A percentile compares a stretch with the other conserved stretches of the same genome.
Evolutionary conservation across 2,329 filamentous ascomycete genomes (phyloP).

Genomic region (Raffaelea albimanens): DNA sequence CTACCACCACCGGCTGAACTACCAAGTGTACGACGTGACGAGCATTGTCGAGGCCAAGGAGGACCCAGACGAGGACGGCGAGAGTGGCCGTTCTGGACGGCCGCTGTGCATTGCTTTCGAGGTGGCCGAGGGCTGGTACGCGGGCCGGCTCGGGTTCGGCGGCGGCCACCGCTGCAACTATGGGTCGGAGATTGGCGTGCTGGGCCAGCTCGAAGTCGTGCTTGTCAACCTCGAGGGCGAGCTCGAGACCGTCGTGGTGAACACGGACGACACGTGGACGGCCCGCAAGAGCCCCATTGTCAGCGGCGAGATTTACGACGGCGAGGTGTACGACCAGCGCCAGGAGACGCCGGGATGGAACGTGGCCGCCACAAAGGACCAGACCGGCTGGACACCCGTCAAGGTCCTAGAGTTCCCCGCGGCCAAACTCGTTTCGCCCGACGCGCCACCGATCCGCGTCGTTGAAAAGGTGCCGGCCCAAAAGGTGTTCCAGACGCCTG

Average conservation of each 20-base stretch:
- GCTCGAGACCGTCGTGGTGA: neutral
- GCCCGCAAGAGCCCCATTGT: conserved; percentile 21
- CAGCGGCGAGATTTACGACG: conserved; percentile 38
- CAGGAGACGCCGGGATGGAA: neutral
- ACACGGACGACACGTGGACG: conserved; percentile 9
- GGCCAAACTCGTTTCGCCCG: conserved; percentile 27
- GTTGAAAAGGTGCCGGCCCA: conserved; percentile 20
- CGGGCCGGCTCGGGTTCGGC: conserved; percentile 20
- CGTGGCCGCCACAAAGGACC: no score
- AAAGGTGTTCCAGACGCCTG: conserved; percentile 21
- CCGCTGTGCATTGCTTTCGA: conserved; percentile 26
- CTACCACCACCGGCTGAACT: conserved; percentile 29
- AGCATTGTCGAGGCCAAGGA: conserved; percentile 15
- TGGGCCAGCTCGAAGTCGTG: conserved; percentile 27
- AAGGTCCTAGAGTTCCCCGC: conserved; percentile 19
- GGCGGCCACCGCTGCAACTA: conserved; percentile 21
- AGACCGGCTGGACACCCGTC: no score
- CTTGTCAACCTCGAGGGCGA: no score
- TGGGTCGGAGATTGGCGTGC: conserved; percentile 28
- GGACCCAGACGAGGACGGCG: conserved; percentile 11
- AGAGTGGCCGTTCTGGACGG: no score
- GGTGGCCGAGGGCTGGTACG: conserved; percentile 36
- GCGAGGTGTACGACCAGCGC: conserved; percentile 37
- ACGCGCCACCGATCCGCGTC: conserved; percentile 34
- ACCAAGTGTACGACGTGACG: conserved; percentile 32